Evolutionary conservation across 495 filamentous ascomycete genomes (phyloP).

Genomic region (Podospora conica): DNA sequence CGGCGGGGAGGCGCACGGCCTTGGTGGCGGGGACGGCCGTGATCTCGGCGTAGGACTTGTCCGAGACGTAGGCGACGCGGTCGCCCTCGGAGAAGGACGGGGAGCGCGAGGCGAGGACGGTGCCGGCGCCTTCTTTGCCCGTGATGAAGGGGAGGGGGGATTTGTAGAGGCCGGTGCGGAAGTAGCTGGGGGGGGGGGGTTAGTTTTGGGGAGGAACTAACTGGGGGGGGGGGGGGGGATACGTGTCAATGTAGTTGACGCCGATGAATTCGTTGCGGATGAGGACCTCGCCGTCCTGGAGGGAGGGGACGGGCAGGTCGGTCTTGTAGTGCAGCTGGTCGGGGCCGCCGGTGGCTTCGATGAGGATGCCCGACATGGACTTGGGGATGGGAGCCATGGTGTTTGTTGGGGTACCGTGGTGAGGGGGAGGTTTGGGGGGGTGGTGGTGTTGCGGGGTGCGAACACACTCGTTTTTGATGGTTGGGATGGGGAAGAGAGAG

Average conservation of each 20-base stretch:
- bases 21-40: conserved; percentile 53
- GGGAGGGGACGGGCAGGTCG: conserved; percentile 68
- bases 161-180: conserved; percentile 82
- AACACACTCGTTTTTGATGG: background rate
- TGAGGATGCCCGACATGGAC: conserved; percentile 69
- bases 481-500: background rate
- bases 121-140: conserved; percentile 69
- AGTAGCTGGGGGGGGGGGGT: conserved; percentile 53
- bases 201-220: conserved; percentile 25
- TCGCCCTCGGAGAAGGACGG: conserved; percentile 55
- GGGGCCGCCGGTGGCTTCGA: conserved; percentile 69
- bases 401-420: background rate
- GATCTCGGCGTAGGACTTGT: conserved; percentile 67
- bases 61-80: conserved; percentile 58
- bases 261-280: conserved; percentile 82
- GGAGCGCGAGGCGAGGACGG: conserved; percentile 34
- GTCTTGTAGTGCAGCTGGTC: conserved; percentile 73
- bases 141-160: conserved; percentile 65
- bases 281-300: conserved; percentile 65
- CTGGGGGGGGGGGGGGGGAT: conserved; percentile 15
- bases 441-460: background rate
- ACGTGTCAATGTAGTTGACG: conserved; percentile 85
- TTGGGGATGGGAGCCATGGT: conserved; percentile 36
- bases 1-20: conserved; percentile 58
- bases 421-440: background rate